Base-by-base conservation (phyloP, 1,284 basidiomycete species). In the Rhizoctonia solani region DNA sequence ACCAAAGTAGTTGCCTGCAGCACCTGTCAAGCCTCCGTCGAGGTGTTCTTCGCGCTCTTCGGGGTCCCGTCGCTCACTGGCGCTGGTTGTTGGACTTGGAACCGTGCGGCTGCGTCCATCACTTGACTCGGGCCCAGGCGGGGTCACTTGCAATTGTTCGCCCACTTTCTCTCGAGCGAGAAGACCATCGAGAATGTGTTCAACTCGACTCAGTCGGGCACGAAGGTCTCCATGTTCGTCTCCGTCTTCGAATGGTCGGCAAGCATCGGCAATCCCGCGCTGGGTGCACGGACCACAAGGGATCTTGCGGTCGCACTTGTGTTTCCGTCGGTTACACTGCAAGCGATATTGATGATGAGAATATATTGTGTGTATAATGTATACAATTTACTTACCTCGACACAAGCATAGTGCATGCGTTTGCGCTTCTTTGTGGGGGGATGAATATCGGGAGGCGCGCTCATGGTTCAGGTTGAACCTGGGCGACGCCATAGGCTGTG, bases 301-400 rank as follows among this genome's bases (percentile, higher is more conserved):
- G 42, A 59, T 59, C 44, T 59, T 59, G 44, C 56, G 56, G 30
- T 59, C 56, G 56, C 56, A 59, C 44, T 59, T 59, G 56, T 59
- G 56, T 49, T 59, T 59, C 11, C 56, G 56, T 16, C 56, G 56
- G 56, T 59, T 59, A 32, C 56, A 59, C 56, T 59, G 19, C 8
- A 6, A 25, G 19, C 6, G 4, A 29, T 19, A 29, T 30, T 1
- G 23, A n/a, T 4, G 21, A 30, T 21, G 49, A 3, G 16, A 14
- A 13, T 25, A 16, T 19, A 23, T 42, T n/a, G n/a, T n/a, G n/a
- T n/a, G n/a, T n/a, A n/a, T n/a, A n/a, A 11, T 11, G 6, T 21
- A 46, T 11, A 46, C n/a, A 16, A 16, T 11, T 3, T 13, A 54
- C 56, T 13, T 11, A 59, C 56, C 44, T 59, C 56, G 44, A 59